These are phyloP conservation scores for Diaporthe humulicola DNA, from an alignment of 2,329 filamentous ascomycete genomes.

Conservation along the genomic window DNA sequence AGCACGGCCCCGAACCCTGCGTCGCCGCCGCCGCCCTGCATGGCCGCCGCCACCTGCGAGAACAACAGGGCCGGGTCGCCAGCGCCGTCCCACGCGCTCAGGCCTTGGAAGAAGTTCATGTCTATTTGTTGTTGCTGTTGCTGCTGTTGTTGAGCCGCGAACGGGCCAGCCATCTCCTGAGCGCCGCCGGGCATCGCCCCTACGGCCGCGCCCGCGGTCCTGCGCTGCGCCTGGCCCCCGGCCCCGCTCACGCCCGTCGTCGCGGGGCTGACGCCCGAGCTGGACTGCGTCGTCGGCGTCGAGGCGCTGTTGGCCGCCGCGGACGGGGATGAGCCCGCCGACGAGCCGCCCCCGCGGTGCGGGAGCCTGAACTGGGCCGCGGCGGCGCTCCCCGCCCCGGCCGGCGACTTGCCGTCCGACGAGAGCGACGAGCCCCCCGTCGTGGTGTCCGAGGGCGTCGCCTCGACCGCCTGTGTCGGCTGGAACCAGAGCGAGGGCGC, in stretches of 20 bases:
- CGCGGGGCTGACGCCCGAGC: constrained; percentile 30
- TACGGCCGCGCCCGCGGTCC: neutral
- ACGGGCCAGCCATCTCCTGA: neutral
- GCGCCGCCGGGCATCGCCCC: neutral
- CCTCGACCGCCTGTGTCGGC: constrained; percentile 15
- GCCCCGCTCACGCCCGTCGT: neutral
- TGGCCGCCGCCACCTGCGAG: constrained; percentile 35
- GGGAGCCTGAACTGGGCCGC: constrained; percentile 33
- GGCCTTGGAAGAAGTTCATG: constrained; percentile 32
- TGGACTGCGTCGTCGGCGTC: constrained; percentile 31
- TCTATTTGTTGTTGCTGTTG: neutral
- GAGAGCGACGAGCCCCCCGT: constrained; percentile 28
- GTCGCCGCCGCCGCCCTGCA: constrained; percentile 5
- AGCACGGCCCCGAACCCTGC: neutral
- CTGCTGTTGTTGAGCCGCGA: neutral
- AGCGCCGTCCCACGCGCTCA: constrained; percentile 29
- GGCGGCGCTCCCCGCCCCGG: neutral
- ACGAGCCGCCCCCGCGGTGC: constrained; percentile 33
- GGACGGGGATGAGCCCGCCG: constrained; percentile 34
- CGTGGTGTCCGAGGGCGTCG: constrained; percentile 19
- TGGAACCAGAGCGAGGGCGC: constrained; percentile 13
- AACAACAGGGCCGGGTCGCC: constrained; percentile 24
- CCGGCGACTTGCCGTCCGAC: neutral
- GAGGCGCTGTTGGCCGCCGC: constrained; percentile 11
- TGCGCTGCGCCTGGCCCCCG: neutral